Evolutionary conservation across 805 yeast species (phyloP).

Genomic region (Ogataea degrootiae): DNA sequence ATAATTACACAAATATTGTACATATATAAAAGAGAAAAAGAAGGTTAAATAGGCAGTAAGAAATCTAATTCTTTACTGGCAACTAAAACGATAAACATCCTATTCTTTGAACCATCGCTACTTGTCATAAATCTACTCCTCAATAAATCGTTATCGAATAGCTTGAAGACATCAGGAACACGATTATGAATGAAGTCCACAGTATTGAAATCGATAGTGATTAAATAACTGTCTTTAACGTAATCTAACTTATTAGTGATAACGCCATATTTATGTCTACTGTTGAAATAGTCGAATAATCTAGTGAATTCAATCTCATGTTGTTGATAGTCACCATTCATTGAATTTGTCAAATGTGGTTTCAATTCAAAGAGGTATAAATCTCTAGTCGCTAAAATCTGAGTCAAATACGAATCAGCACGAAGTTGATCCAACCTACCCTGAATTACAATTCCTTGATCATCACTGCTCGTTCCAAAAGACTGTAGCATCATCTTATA

Average conservation of each 20-base stretch:
- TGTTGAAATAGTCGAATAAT: conserved; percentile 42
- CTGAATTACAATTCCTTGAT: conserved; percentile 37
- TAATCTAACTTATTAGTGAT: conserved; percentile 42
- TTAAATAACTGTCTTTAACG: conserved; percentile 61
- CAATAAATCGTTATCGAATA: conserved; percentile 16
- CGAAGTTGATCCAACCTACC: conserved; percentile 55
- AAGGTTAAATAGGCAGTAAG: background rate
- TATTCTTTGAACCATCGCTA: conserved; percentile 10
- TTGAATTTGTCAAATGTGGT: conserved; percentile 15
- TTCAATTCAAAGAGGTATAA: conserved; percentile 45
- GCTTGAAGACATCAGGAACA: conserved; percentile 16
- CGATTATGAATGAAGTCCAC: conserved; percentile 7
- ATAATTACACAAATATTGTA: no score
- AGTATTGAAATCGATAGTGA: conserved; percentile 26
- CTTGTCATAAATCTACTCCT: conserved; percentile 1
- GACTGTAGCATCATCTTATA: conserved; percentile 16
- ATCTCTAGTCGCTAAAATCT: conserved; percentile 45
- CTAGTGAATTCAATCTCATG: conserved; percentile 23
- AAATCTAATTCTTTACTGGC: conserved; percentile 20
- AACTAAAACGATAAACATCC: conserved; percentile 26
- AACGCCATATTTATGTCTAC: conserved; percentile 53
- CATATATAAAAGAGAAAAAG: no score
- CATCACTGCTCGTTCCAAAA: conserved; percentile 5
- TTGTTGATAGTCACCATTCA: conserved; percentile 24
- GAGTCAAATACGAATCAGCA: conserved; percentile 55